Evolutionary conservation across 2,329 filamentous ascomycete genomes (phyloP).

Genomic region (Dothideomycetidae sp.): DNA sequence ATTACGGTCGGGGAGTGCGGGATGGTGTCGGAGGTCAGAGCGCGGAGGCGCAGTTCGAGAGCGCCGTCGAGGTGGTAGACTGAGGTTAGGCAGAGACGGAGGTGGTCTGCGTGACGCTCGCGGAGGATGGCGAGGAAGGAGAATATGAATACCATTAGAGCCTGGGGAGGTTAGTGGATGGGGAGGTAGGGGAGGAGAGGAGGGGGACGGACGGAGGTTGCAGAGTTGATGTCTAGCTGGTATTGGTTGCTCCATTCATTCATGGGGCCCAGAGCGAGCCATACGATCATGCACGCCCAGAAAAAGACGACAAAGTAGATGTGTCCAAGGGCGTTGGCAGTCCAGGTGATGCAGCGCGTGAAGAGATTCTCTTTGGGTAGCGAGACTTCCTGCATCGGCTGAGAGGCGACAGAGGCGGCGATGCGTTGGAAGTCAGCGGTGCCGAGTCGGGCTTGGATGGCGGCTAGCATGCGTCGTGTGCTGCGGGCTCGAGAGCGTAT

Average conservation of each 20-base stretch:
- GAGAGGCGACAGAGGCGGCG: background rate
- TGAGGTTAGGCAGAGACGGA: slow-evolving; percentile 21
- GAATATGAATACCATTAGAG: slow-evolving; percentile 29
- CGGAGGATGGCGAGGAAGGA: slow-evolving; percentile 29
- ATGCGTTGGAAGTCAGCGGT: background rate
- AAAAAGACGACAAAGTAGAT: slow-evolving; percentile 6
- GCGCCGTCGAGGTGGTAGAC: slow-evolving; percentile 23
- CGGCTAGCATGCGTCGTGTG: background rate
- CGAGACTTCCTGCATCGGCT: background rate
- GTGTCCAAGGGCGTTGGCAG: slow-evolving; percentile 6
- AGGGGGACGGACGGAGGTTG: slow-evolving; percentile 24
- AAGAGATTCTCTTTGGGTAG: slow-evolving; percentile 5
- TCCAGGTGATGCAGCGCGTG: background rate
- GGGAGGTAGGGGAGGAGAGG: no score
- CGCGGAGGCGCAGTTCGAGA: background rate
- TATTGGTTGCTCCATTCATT: slow-evolving; percentile 13
- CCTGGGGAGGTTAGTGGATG: no score
- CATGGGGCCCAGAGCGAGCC: slow-evolving; percentile 11
- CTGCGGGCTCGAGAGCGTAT: slow-evolving; percentile 1
- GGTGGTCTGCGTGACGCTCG: slow-evolving; percentile 24
- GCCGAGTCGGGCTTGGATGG: background rate
- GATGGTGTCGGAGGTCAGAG: background rate
- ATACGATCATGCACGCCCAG: slow-evolving; percentile 10
- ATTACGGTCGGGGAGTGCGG: slow-evolving; percentile 12
- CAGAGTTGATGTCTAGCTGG: slow-evolving; percentile 29